Evolutionary conservation across 345 rosid species (phyloP).

Genomic region (Melaleuca quinquenervia): DNA sequence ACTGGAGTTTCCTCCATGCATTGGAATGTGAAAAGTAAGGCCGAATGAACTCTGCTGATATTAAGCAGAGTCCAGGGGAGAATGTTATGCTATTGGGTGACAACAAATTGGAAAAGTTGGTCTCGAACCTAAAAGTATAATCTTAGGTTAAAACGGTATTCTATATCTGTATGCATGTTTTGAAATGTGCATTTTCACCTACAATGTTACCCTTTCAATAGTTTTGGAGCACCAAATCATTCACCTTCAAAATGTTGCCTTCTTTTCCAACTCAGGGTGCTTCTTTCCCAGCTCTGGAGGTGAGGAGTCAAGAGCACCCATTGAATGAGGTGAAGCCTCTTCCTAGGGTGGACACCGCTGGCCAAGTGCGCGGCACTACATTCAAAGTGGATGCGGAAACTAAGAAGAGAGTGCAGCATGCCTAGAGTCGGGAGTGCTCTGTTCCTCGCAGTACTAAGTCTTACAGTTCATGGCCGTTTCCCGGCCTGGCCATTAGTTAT

Average conservation of each 20-base stretch:
- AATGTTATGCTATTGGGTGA: background rate
- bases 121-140: background rate
- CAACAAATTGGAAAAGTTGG: background rate
- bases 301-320: background rate
- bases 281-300: background rate
- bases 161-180: background rate
- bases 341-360: background rate
- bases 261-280: background rate
- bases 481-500: background rate
- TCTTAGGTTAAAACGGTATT: too few relatives aligned
- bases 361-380: background rate
- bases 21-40: background rate
- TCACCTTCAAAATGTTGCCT: background rate
- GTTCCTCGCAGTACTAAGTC: background rate
- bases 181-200: background rate
- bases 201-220: background rate
- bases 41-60: background rate
- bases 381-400: background rate
- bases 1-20: background rate
- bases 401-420: background rate
- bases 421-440: background rate
- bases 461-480: background rate
- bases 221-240: background rate
- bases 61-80: background rate
- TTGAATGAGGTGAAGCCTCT: background rate